These are phyloP conservation scores for Santalum album DNA, from an alignment of 164 flowering plant genomes.

Conservation along the genomic window DNA sequence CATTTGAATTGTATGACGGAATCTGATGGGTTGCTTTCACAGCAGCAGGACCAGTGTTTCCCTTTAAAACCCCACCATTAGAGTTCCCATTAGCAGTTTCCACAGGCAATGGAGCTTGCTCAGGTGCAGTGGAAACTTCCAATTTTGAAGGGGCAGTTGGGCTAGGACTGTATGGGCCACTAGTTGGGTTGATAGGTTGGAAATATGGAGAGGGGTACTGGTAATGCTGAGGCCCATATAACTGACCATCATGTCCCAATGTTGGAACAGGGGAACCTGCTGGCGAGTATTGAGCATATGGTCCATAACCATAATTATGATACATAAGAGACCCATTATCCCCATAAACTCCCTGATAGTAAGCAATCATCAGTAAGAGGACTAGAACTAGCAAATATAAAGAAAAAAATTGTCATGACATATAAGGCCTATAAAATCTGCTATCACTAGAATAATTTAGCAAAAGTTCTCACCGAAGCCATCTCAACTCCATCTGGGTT, in stretches of 20 bases:
- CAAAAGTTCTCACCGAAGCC: conserved; percentile 36
- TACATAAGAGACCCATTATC: conserved; percentile 56
- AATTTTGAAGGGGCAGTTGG: conserved; percentile 23
- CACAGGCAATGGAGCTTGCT: conserved; percentile 43
- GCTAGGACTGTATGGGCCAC: conserved; percentile 28
- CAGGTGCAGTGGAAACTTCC: conserved; percentile 40
- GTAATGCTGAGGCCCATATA: conserved; percentile 72
- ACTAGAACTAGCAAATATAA: too few species aligned
- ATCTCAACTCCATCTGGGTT: conserved; percentile 59
- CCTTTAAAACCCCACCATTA: conserved; percentile 33
- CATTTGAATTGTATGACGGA: conserved; percentile 27
- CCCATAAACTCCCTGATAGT: conserved; percentile 54
- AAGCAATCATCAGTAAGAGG: background rate
- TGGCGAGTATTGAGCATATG: conserved; percentile 66
- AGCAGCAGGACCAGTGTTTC: conserved; percentile 29
- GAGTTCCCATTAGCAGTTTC: conserved; percentile 27
- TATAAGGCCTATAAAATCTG: too few species aligned
- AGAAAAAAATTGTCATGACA: too few species aligned
- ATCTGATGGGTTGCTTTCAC: conserved; percentile 31
- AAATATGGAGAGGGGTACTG: conserved; percentile 63
- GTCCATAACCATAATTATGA: conserved; percentile 66
- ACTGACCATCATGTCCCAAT: conserved; percentile 70
- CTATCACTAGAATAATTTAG: too few species aligned
- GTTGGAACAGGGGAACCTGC: conserved; percentile 42
- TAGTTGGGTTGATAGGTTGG: conserved; percentile 39